A percentile compares a stretch with the other conserved stretches of the same genome.
Conservation (phyloP, 345 rosid genomes). For the Citrus sp. region DNA sequence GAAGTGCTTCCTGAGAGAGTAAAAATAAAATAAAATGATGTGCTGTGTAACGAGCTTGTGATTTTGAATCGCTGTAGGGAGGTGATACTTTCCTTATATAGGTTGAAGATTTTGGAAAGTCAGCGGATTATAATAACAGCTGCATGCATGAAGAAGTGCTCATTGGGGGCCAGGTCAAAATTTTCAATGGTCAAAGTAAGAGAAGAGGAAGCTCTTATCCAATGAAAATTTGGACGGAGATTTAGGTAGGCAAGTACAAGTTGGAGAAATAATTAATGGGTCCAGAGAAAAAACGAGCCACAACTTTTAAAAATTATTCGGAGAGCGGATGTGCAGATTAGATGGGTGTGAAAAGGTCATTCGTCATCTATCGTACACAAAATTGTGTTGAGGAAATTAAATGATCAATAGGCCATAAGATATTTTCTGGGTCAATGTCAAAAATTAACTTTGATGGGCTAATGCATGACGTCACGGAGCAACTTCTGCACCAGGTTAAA, state of each 20-base stretch:
- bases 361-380: background rate
- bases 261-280: background rate
- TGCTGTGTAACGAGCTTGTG: background rate
- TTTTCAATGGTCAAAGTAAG: constrained; percentile 33
- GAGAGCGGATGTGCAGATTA: background rate
- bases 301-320: background rate
- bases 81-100: constrained; percentile 20
- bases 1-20: background rate
- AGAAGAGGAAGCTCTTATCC: background rate
- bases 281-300: background rate
- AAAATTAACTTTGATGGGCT: background rate
- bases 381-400: background rate
- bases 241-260: background rate
- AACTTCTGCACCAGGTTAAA: too few species aligned
- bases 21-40: background rate
- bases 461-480: too few species aligned
- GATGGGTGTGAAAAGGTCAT: too few species aligned
- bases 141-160: too few species aligned
- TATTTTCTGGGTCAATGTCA: background rate
- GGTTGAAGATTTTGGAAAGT: constrained; percentile 37
- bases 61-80: background rate
- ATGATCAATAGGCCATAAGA: too few species aligned
- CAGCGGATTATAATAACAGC: background rate
- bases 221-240: background rate
- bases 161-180: background rate